phyloP scores from a whole-genome alignment of 495 filamentous ascomycete genomes.

The Hypoxylon lienhwacheense region DNA sequence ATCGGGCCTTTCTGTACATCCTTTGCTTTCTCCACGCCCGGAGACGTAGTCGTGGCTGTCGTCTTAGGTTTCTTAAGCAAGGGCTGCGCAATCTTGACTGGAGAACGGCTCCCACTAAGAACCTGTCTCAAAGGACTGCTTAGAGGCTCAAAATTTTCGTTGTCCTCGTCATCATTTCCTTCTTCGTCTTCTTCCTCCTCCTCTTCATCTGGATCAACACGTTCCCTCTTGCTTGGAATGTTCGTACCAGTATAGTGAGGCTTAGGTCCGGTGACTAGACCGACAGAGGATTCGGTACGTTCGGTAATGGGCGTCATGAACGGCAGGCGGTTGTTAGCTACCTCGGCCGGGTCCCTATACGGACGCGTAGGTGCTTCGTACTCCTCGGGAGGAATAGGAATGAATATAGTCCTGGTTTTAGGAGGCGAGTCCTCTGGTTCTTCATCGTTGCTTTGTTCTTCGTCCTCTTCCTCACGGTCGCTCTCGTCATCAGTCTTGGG shows the following conservation, averaged over 20 bases:
- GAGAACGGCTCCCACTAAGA: constrained; percentile 44
- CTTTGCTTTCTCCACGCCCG: constrained; percentile 27
- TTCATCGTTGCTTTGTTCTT: constrained; percentile 41
- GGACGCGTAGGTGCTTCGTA: constrained; percentile 73
- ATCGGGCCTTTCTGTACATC: constrained; percentile 59
- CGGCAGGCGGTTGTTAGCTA: constrained; percentile 83
- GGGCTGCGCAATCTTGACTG: constrained; percentile 51
- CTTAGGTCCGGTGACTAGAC: constrained; percentile 58
- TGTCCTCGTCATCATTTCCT: constrained; percentile 42
- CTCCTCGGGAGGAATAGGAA: constrained; percentile 80
- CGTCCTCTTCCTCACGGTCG: constrained; percentile 34
- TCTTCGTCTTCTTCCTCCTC: constrained; percentile 41
- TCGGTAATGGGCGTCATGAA: constrained; percentile 99
- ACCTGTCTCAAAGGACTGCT: constrained; percentile 73
- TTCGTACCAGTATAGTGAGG: constrained; percentile 60
- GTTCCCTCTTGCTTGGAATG: constrained; percentile 65
- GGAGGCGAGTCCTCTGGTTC: constrained; percentile 41
- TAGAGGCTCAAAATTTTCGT: constrained; percentile 55
- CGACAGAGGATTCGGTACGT: constrained; percentile 83
- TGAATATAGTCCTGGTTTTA: constrained; percentile 51
- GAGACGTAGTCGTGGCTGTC: constrained; percentile 22
- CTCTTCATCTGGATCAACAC: constrained; percentile 33
- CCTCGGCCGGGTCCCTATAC: constrained; percentile 72
- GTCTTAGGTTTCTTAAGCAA: constrained; percentile 46
- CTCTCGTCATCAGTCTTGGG: constrained; percentile 50